Evolutionary conservation across 768 basidiomycete species (phyloP), one percentile per base, ranked within the genome.

Genomic region (Holtermanniella nyarrowii): DNA sequence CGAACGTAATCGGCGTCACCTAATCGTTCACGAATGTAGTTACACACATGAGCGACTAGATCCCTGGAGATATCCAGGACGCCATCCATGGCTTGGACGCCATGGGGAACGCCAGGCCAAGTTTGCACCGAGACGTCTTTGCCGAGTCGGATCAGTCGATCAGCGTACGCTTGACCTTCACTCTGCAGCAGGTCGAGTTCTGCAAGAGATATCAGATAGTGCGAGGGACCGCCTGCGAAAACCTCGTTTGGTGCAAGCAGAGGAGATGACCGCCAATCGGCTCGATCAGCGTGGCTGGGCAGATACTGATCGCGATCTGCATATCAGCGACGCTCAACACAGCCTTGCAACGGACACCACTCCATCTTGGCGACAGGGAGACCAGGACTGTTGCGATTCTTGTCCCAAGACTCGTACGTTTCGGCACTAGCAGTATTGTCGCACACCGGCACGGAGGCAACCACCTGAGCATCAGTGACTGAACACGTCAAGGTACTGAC

Each of bases 251-350:
- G 81, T 0, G 83, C 84, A 44, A 83, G 81, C n/a, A 82, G 73
- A 0, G 84, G 84, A 3, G 83, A 85, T 22, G 78, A 79, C 53
- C 82, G 80, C 81, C 82, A 84, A 45, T 81, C 79, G 0, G 73
- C 72, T 73, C 78, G 76, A 50, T 84, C 82, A 37, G 69, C 75
- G 54, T 76, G 63, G 52, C 82, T 79, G 0, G 85, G 83, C 11
- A 84, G 74, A 65, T 86, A 87, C 59, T 56, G 51, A 21, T 56
- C 51, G 2, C 55, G 55, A 25, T 56, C 55, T 56, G n/a, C 5
- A 16, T 43, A 21, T 42, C 46, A 49, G 47, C 41, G 12, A 16
- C 2, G 14, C 81, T 79, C 44, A 75, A 64, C 25, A 78, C 73
- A n/a, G n/a, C n/a, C n/a, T n/a, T n/a, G n/a, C n/a, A n/a, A n/a